phyloP scores from a whole-genome alignment of 257 asterid species.

The Primulina huaijiensis region DNA sequence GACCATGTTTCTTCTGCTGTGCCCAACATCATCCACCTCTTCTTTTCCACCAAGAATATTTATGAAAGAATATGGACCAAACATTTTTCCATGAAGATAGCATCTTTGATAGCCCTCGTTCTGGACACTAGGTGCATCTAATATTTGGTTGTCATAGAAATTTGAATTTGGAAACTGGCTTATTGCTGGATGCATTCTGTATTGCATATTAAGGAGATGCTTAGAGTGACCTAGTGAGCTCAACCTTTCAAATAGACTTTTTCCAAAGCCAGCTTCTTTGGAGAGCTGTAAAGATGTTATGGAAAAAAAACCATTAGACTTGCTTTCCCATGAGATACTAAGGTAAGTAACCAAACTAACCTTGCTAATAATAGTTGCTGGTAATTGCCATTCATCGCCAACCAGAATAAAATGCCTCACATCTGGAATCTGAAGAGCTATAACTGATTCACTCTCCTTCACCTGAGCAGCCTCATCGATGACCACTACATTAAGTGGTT shows the following conservation, averaged over 20 bases:
- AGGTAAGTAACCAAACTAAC: conserved; percentile 19
- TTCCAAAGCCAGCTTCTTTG: conserved; percentile 51
- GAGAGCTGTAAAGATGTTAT: conserved; percentile 31
- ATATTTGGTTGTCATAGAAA: conserved; percentile 40
- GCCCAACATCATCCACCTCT: conserved; percentile 45
- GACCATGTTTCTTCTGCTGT: conserved; percentile 54
- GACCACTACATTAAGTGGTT: conserved; percentile 42
- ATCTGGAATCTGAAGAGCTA: conserved; percentile 49
- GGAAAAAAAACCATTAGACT: background rate
- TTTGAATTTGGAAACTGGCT: conserved; percentile 50
- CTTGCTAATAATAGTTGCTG: conserved; percentile 51
- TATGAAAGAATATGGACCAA: conserved; percentile 64
- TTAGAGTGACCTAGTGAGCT: conserved; percentile 48
- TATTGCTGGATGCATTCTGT: conserved; percentile 63
- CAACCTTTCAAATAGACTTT: conserved; percentile 60
- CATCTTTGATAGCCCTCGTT: conserved; percentile 26
- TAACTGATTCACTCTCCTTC: conserved; percentile 51
- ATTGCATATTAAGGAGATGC: conserved; percentile 49
- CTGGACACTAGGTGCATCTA: conserved; percentile 44
- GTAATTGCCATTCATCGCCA: conserved; percentile 59
- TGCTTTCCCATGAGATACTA: background rate
- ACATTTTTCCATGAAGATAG: conserved; percentile 45
- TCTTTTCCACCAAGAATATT: conserved; percentile 46
- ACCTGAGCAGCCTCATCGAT: conserved; percentile 68
- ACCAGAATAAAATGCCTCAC: conserved; percentile 46